Evolutionary conservation across 306 rosid species (phyloP).

Genomic region (Notholithocarpus densiflorus): DNA sequence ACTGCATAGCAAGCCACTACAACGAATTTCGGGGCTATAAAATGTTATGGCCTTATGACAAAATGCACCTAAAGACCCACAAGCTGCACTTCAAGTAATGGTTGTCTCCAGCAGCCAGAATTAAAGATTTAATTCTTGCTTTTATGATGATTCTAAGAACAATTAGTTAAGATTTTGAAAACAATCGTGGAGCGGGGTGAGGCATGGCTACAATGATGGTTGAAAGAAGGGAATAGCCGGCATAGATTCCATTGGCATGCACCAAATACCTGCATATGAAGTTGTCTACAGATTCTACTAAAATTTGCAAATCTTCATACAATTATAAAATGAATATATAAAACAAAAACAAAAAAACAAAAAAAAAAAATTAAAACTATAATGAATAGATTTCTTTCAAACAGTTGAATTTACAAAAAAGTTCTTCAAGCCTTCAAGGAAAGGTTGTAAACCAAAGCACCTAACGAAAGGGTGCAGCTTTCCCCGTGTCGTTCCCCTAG

Average conservation of each 20-base stretch:
- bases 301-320: neutral
- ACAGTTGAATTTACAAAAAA: too few relatives aligned
- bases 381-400: too few relatives aligned
- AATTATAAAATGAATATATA: too few relatives aligned
- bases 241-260: conserved; percentile 83
- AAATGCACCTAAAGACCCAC: conserved; percentile 56
- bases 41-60: conserved; percentile 57
- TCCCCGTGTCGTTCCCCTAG: too few relatives aligned
- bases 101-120: conserved; percentile 54
- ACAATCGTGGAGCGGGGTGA: conserved; percentile 33
- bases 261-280: conserved; percentile 65
- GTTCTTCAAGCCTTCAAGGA: too few relatives aligned
- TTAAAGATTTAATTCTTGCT: conserved; percentile 25
- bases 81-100: conserved; percentile 61
- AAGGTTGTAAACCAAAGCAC: too few relatives aligned
- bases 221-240: conserved; percentile 81
- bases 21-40: conserved; percentile 51
- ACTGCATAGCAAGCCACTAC: conserved; percentile 51
- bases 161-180: neutral
- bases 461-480: too few relatives aligned
- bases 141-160: neutral
- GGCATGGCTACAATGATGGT: conserved; percentile 64
- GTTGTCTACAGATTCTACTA: neutral
- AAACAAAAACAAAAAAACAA: neutral
- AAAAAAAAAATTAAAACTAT: too few relatives aligned